Base-by-base conservation (phyloP, 2,329 filamentous ascomycete genomes). In the Phoma sp. region DNA sequence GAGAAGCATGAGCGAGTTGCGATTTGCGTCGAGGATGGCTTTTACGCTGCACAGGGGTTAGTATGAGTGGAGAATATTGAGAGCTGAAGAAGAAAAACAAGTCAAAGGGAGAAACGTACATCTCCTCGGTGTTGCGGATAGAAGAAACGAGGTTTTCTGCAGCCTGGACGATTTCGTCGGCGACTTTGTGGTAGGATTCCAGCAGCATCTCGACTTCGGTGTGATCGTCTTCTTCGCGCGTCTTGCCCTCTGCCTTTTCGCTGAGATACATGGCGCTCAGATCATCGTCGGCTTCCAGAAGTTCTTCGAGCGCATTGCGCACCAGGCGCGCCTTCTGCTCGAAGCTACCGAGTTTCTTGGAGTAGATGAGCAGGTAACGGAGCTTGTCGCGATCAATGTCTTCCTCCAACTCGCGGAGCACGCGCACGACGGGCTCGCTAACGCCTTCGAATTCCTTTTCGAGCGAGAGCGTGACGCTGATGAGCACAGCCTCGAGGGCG, bases 111-210 rank as follows among this genome's bases (percentile, higher is more conserved):
- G 10, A 13, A 8, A 77, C 89, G 78, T 82, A 96, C 92, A 99
- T 96, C 78, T 99, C 95, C 77, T 99, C 95, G 0, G 95, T 99
- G 77, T 98, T 99, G 67, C 95, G 86, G 74, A 99, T 99, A 63
- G 91, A 92, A 9, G 90, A 94, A 51, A 98, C 93, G 63, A 98
- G 77, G 76, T 96, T 98, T 58, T 92, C 90, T 15, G 92, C 92
- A 60, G 96, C 91, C 76, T 99, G 94, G 8, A 97, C 94, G 67
- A 98, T 97, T 80, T 99, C 95, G 72, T 99, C 95, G 64, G 92
- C 94, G 37, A 99, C 89, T 76, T 98, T 98, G 76, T 98, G 92
- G 74, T 99, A 99, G 2, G 92, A 96, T 75, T 99, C 95, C 4
- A 99, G 81, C 43, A 99, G 82, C 87, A 99, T 92, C 78, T 99